Conservation (phyloP, 108 stramenopile genomes). For the Stephanodiscus triporus region DNA sequence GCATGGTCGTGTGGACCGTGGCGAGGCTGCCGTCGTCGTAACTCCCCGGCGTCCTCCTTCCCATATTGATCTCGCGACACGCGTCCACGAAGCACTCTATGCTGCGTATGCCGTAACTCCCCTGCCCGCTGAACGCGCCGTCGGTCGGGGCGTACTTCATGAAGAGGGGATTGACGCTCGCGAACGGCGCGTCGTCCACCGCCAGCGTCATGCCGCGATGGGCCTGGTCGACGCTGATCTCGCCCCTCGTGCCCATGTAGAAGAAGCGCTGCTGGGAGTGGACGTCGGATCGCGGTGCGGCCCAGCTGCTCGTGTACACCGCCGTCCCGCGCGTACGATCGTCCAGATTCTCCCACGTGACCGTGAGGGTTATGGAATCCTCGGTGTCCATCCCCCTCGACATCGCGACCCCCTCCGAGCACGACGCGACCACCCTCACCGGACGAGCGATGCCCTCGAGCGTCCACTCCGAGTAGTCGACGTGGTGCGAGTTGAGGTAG, state of each 20-base stretch:
- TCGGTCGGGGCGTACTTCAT: slow-evolving; percentile 99
- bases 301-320: slow-evolving; percentile 97
- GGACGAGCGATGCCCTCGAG: slow-evolving; percentile 87
- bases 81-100: slow-evolving; percentile 91
- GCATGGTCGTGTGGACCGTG: slow-evolving; percentile 92
- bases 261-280: slow-evolving; percentile 99
- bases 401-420: slow-evolving; percentile 93
- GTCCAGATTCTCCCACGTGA: slow-evolving; percentile 94
- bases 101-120: slow-evolving; percentile 94
- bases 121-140: slow-evolving; percentile 95
- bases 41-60: slow-evolving; percentile 63
- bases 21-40: slow-evolving; percentile 93
- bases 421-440: slow-evolving; percentile 91
- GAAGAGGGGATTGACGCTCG: slow-evolving; percentile 96
- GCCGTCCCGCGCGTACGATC: slow-evolving; percentile 86
- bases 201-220: slow-evolving; percentile 97
- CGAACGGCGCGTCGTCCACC: slow-evolving; percentile 87
- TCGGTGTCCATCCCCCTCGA: slow-evolving; percentile 88
- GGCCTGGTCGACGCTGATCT: slow-evolving; percentile 98
- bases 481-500: slow-evolving; percentile 99
- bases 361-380: slow-evolving; percentile 98
- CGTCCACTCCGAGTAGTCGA: slow-evolving; percentile 99
- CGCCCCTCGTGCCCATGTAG: slow-evolving; percentile 97
- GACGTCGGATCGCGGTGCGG: slow-evolving; percentile 96
- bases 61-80: slow-evolving; percentile 59